Conservation (phyloP, 805 yeast genomes). For the Candida sakaeoensis region DNA sequence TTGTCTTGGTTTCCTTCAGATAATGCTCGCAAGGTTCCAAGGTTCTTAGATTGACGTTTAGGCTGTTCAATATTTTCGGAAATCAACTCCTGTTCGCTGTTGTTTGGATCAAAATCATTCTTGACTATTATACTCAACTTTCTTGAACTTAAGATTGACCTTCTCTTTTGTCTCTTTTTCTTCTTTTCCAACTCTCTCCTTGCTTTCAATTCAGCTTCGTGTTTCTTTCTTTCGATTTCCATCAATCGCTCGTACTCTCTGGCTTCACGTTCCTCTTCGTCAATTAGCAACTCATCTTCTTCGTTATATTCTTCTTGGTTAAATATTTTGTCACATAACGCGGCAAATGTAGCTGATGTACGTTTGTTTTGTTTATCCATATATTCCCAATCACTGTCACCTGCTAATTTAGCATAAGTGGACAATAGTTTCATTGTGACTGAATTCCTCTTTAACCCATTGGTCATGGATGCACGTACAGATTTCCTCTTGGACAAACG, state of each 20-base stretch:
- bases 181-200: constrained; percentile 45
- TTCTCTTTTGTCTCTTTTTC: constrained; percentile 39
- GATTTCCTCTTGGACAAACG: constrained; percentile 33
- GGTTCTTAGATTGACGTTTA: constrained; percentile 31
- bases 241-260: constrained; percentile 44
- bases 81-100: constrained; percentile 25
- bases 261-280: constrained; percentile 41
- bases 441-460: constrained; percentile 60
- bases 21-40: constrained; percentile 27
- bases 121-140: constrained; percentile 35
- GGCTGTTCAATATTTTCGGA: constrained; percentile 31
- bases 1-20: constrained; percentile 28
- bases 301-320: constrained; percentile 56
- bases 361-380: constrained; percentile 71
- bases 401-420: constrained; percentile 67
- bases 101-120: constrained; percentile 25
- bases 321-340: constrained; percentile 72
- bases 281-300: constrained; percentile 45
- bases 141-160: constrained; percentile 35
- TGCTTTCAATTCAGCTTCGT: constrained; percentile 51
- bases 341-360: constrained; percentile 75
- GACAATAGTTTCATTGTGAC: constrained; percentile 68
- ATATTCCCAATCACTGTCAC: constrained; percentile 63
- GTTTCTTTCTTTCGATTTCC: constrained; percentile 45
- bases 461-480: constrained; percentile 35